A percentile compares a stretch with the other conserved stretches of the same genome.
phyloP scores from a whole-genome alignment of 176 grass and related monocot species.

The Otatea glauca region DNA sequence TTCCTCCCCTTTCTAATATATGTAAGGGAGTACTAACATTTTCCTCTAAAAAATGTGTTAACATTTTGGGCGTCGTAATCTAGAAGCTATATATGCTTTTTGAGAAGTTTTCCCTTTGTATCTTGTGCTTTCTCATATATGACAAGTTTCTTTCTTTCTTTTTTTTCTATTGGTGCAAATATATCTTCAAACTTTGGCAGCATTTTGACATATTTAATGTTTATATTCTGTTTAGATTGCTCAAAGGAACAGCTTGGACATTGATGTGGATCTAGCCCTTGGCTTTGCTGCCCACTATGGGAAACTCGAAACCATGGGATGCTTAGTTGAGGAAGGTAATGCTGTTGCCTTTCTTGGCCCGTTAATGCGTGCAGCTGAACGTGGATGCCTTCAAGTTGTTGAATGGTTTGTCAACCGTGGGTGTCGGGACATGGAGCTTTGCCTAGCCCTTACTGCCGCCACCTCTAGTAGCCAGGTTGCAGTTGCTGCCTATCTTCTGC shows the following conservation, averaged over 20 bases:
- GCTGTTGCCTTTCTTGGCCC: slow-evolving; percentile 80
- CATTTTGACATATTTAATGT: slow-evolving; percentile 38
- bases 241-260: slow-evolving; percentile 92
- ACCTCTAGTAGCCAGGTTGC: slow-evolving; percentile 74
- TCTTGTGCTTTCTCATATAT: slow-evolving; percentile 21
- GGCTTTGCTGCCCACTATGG: slow-evolving; percentile 87
- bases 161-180: slow-evolving; percentile 9
- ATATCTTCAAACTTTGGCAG: not conserved
- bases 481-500: slow-evolving; percentile 76
- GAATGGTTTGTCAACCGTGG: slow-evolving; percentile 85
- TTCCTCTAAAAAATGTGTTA: not conserved
- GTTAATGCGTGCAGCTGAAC: slow-evolving; percentile 92
- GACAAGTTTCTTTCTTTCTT: slow-evolving; percentile 10
- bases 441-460: slow-evolving; percentile 83
- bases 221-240: slow-evolving; percentile 70
- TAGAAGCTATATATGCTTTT: not conserved
- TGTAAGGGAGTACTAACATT: not conserved
- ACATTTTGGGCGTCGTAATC: not conserved
- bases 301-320: slow-evolving; percentile 89
- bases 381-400: slow-evolving; percentile 77
- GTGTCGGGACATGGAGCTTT: slow-evolving; percentile 95
- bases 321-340: slow-evolving; percentile 81
- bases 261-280: slow-evolving; percentile 95
- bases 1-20: slow-evolving; percentile 26
- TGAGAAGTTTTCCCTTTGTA: not conserved